A percentile compares a stretch with the other conserved stretches of the same genome.
phyloP scores from a whole-genome alignment of 164 flowering plant genomes.

The Nymphaea colorata region DNA sequence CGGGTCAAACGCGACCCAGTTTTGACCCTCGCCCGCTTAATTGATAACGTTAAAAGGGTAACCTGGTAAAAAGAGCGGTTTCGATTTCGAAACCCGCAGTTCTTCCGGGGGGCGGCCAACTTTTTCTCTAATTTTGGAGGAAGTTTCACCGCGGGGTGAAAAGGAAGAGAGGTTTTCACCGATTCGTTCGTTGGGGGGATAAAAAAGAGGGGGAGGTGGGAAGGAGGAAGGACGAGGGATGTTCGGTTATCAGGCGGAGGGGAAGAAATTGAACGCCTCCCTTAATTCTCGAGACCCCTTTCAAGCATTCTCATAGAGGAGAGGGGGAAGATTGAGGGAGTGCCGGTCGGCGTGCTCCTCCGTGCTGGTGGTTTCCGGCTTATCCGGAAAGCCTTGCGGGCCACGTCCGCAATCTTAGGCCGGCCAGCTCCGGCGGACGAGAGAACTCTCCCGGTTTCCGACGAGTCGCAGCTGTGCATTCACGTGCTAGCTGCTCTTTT shows the following conservation, averaged over 20 bases:
- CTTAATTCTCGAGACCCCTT: background rate
- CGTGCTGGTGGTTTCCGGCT: background rate
- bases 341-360: background rate
- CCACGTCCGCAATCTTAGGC: background rate
- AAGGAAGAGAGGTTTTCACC: background rate
- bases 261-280: background rate
- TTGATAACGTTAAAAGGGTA: background rate
- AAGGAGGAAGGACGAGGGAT: too few relatives aligned
- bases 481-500: background rate
- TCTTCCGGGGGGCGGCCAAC: background rate
- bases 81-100: background rate
- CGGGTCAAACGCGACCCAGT: background rate
- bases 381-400: background rate
- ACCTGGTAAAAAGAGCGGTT: background rate
- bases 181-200: background rate
- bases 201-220: background rate
- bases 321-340: background rate
- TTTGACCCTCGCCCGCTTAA: background rate
- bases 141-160: background rate
- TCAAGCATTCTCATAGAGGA: background rate
- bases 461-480: conserved; percentile 4
- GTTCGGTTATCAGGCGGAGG: background rate
- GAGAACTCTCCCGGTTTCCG: background rate
- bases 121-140: background rate
- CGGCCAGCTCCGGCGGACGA: background rate